Evolutionary conservation across 2,329 filamentous ascomycete species (phyloP).

Genomic region (Alternaria sp.): DNA sequence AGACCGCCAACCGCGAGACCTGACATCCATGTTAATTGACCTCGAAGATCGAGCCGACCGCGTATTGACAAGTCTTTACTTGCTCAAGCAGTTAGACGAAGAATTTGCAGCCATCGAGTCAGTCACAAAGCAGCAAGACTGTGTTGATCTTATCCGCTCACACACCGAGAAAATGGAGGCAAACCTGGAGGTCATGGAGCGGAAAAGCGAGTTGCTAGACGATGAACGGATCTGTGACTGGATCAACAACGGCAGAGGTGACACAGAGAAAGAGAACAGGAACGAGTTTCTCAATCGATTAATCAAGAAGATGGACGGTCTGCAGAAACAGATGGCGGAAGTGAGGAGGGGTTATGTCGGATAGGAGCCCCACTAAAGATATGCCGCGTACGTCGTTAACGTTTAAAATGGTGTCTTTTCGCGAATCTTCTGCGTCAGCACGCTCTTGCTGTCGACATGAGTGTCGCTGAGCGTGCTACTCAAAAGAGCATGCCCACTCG

Average conservation of each 20-base stretch:
- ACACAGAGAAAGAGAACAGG: slow-evolving; percentile 1
- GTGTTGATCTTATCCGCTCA: background rate
- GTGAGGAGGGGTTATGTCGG: background rate
- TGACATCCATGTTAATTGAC: background rate
- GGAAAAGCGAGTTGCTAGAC: background rate
- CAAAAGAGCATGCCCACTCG: slow-evolving; percentile 32
- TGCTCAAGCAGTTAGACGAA: slow-evolving; percentile 2
- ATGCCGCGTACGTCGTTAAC: too few relatives aligned
- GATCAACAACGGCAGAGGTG: background rate
- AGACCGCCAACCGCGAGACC: background rate
- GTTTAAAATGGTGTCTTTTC: too few relatives aligned
- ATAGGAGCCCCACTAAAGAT: background rate
- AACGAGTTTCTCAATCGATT: background rate
- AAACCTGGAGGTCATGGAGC: background rate
- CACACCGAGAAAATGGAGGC: slow-evolving; percentile 4
- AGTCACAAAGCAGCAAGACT: background rate
- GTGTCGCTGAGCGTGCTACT: background rate
- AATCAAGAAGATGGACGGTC: background rate
- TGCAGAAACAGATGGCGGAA: slow-evolving; percentile 5
- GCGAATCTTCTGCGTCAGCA: too few relatives aligned
- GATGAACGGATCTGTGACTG: slow-evolving; percentile 3
- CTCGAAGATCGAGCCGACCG: slow-evolving; percentile 4
- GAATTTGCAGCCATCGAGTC: background rate
- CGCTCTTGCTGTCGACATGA: too few relatives aligned
- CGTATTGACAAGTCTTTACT: slow-evolving; percentile 2